phyloP scores from a whole-genome alignment of 805 yeast species.

The Candida tallmaniae region DNA sequence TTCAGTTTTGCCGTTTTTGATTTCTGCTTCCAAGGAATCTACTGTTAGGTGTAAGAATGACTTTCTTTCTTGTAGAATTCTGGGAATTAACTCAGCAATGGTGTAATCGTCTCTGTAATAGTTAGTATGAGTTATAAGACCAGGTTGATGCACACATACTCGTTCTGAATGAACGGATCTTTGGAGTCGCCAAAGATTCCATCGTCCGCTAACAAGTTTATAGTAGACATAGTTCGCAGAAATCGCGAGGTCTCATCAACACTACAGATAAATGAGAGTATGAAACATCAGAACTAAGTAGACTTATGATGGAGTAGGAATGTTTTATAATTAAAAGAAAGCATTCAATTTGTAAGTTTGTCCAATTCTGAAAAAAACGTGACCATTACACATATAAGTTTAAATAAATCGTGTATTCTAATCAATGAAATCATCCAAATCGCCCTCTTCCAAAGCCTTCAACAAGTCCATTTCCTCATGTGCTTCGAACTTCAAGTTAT shows the following conservation, averaged over 20 bases:
- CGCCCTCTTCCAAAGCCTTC: constrained; percentile 53
- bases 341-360: no score
- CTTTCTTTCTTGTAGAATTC: constrained; percentile 55
- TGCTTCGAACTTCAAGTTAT: constrained; percentile 22
- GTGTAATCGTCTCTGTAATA: constrained; percentile 36
- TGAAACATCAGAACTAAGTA: no score
- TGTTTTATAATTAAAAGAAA: no score
- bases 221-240: no score
- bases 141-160: constrained; percentile 21
- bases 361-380: no score
- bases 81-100: constrained; percentile 53
- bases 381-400: no score
- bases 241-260: no score
- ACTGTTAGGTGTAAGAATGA: constrained; percentile 51
- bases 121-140: constrained; percentile 8
- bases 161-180: constrained; percentile 38
- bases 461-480: constrained; percentile 39
- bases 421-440: constrained; percentile 47
- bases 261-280: no score
- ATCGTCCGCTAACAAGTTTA: constrained; percentile 19
- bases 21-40: constrained; percentile 3
- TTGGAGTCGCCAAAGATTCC: constrained; percentile 25
- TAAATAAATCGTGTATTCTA: no score
- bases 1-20: constrained; percentile 1
- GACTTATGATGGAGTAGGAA: no score